These are phyloP conservation scores for Wallacemonas rigidus DNA, from an alignment of 208 protist genomes.

Conservation along the genomic window DNA sequence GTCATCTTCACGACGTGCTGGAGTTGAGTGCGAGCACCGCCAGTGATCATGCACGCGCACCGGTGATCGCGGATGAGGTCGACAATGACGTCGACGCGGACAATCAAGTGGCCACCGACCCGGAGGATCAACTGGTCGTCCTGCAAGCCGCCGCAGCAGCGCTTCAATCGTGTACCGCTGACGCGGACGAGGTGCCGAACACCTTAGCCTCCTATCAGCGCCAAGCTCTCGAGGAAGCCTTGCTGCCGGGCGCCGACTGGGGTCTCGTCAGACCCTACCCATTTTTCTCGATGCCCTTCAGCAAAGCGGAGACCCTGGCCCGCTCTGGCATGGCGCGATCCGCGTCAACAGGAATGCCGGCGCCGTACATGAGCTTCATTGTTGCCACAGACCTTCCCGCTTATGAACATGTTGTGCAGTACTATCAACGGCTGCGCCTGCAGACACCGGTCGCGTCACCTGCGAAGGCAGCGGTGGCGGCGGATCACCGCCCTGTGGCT, in stretches of 20 bases:
- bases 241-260: conserved; percentile 13
- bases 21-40: conserved; percentile 73
- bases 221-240: background rate
- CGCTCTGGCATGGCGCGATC: background rate
- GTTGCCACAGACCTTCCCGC: conserved; percentile 66
- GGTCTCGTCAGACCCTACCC: conserved; percentile 42
- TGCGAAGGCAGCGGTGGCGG: background rate
- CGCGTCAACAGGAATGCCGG: background rate
- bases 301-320: conserved; percentile 39
- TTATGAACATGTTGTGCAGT: conserved; percentile 70
- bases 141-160: conserved; percentile 24
- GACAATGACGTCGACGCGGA: background rate
- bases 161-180: background rate
- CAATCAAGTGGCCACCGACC: conserved; percentile 21
- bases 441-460: conserved; percentile 12
- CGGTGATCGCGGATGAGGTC: background rate
- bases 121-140: conserved; percentile 16
- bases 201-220: background rate
- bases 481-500: conserved; percentile 22
- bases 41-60: conserved; percentile 17
- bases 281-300: conserved; percentile 50
- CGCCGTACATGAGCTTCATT: conserved; percentile 76
- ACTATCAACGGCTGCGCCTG: conserved; percentile 54
- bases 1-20: conserved; percentile 48
- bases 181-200: background rate